These are phyloP conservation scores for Myotisia sp. DNA, from an alignment of 2,329 filamentous ascomycete species.

Conservation along the genomic window DNA sequence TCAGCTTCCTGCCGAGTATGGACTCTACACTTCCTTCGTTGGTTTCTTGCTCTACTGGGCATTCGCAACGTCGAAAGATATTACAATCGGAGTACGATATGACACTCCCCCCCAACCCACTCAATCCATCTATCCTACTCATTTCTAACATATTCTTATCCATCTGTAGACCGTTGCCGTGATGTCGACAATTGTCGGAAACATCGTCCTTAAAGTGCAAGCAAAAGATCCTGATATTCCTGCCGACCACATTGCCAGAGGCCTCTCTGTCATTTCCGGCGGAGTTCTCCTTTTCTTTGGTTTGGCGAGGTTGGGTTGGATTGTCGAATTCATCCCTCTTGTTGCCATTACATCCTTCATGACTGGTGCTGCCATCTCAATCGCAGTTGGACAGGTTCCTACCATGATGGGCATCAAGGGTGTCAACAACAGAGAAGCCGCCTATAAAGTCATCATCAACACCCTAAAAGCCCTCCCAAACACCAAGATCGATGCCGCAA, in stretches of 20 bases:
- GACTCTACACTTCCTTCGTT: slow-evolving; percentile 46
- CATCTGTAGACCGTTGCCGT: slow-evolving; percentile 39
- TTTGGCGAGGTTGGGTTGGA: slow-evolving; percentile 48
- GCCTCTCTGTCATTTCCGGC: slow-evolving; percentile 50
- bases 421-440: slow-evolving; percentile 39
- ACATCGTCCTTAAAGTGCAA: slow-evolving; percentile 45
- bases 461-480: slow-evolving; percentile 43
- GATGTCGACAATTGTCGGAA: slow-evolving; percentile 50
- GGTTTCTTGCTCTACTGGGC: slow-evolving; percentile 44
- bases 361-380: slow-evolving; percentile 51
- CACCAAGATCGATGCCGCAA: slow-evolving; percentile 44
- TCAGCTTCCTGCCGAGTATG: slow-evolving; percentile 46
- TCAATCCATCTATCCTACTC: not conserved
- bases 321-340: slow-evolving; percentile 52
- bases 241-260: slow-evolving; percentile 44
- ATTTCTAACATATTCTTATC: not conserved
- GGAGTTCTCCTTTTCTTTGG: slow-evolving; percentile 46
- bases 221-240: slow-evolving; percentile 35
- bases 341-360: slow-evolving; percentile 53
- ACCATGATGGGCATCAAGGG: slow-evolving; percentile 43
- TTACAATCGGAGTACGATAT: slow-evolving; percentile 10
- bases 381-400: slow-evolving; percentile 50
- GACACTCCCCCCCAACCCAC: not conserved
- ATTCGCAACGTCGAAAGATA: slow-evolving; percentile 49
- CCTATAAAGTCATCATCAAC: slow-evolving; percentile 40